Percentiles rank a stretch among this genome's conserved stretches.
Conservation (phyloP, 179 eudicot genomes). For the Beta macrorhiza region DNA sequence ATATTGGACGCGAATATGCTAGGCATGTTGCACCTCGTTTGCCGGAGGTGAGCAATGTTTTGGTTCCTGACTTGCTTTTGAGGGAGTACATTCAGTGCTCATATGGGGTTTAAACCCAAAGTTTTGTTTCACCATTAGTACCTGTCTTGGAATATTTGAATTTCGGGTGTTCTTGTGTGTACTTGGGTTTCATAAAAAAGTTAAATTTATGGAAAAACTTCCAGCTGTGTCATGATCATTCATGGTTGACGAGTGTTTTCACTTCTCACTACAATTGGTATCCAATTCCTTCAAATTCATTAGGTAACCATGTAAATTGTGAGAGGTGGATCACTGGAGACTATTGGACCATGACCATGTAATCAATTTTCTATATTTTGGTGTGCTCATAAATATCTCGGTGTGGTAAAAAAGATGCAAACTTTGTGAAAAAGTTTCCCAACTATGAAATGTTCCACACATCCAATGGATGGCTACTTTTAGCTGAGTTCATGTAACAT, state of each 20-base stretch:
- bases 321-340: neutral
- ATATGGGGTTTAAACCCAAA: neutral
- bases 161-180: neutral
- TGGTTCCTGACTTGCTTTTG: constrained; percentile 16
- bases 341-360: neutral
- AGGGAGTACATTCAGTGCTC: neutral
- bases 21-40: constrained; percentile 68
- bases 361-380: neutral
- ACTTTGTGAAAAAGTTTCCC: neutral
- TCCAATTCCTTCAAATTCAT: neutral
- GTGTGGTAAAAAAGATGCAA: neutral
- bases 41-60: constrained; percentile 65
- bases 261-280: neutral
- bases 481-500: neutral
- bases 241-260: neutral
- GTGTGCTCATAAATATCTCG: neutral
- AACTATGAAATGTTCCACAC: neutral
- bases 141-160: neutral
- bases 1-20: constrained; percentile 83
- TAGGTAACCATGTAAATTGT: neutral
- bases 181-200: neutral
- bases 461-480: neutral
- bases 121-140: neutral
- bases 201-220: neutral
- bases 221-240: neutral